Conservation (phyloP, 257 asterid genomes). For the Solanum paucissectum region DNA sequence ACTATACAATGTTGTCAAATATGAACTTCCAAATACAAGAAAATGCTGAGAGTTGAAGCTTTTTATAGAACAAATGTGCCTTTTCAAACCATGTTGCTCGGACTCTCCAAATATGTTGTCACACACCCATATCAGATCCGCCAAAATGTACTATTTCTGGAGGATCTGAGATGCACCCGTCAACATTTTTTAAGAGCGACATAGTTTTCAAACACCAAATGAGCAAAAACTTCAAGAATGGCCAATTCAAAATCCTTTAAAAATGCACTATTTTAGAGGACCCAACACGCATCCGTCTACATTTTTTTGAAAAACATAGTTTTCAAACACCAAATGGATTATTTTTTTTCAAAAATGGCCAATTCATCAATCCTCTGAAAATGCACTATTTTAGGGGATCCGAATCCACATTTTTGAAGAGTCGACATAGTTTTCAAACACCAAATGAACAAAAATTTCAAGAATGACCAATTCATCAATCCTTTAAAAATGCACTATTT, state of each 20-base stretch:
- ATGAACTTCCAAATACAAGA: neutral
- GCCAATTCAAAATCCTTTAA: neutral
- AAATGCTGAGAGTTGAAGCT: neutral
- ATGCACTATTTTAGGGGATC: too few species aligned
- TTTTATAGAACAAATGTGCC: neutral
- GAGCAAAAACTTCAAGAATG: neutral
- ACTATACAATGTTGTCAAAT: neutral
- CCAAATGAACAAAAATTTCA: neutral
- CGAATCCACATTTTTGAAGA: neutral
- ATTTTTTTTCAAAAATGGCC: neutral
- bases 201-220: neutral
- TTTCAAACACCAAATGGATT: neutral
- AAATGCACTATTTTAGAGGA: neutral
- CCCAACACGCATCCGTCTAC: too few species aligned
- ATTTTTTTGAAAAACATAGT: neutral
- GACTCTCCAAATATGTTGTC: neutral
- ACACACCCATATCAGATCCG: accelerated
- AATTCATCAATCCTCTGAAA: neutral
- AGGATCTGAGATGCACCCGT: accelerated
- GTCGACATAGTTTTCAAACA: neutral
- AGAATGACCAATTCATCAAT: neutral
- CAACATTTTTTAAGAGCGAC: neutral
- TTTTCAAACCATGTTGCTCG: neutral
- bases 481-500: neutral
- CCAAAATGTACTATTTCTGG: neutral